Conservation (phyloP, 1,284 basidiomycete genomes). For the Ceratobasidium theobromae region DNA sequence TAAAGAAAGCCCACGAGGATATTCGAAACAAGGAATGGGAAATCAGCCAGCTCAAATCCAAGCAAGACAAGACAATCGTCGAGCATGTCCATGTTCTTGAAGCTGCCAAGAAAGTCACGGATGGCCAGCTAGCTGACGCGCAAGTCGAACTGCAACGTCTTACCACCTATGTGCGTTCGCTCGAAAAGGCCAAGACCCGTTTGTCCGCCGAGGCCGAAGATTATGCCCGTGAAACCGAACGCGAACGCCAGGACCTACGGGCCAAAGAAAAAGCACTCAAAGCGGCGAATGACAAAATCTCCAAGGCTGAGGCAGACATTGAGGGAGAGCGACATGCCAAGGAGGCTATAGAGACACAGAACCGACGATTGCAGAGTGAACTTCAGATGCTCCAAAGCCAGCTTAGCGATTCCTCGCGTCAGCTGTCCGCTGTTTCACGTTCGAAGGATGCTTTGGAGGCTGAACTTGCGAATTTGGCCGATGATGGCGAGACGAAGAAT, state of each 20-base stretch:
- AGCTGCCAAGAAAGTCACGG: constrained; percentile 94
- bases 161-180: constrained; percentile 72
- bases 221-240: constrained; percentile 70
- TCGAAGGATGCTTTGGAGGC: constrained; percentile 68
- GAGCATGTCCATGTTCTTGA: constrained; percentile 98
- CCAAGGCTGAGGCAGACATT: constrained; percentile 57
- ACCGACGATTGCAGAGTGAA: constrained; percentile 60
- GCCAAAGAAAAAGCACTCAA: constrained; percentile 66
- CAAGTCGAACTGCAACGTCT: constrained; percentile 75
- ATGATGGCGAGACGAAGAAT: constrained; percentile 57
- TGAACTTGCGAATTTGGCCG: constrained; percentile 67
- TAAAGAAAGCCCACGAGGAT: constrained; percentile 77
- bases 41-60: constrained; percentile 78
- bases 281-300: constrained; percentile 59
- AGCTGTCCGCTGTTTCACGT: constrained; percentile 54
- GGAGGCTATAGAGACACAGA: constrained; percentile 63
- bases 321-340: constrained; percentile 65
- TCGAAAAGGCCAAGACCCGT: constrained; percentile 78
- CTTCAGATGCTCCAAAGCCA: constrained; percentile 57
- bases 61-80: constrained; percentile 96
- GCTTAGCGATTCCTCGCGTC: constrained; percentile 55
- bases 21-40: constrained; percentile 84
- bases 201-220: constrained; percentile 86
- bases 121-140: constrained; percentile 84
- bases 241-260: constrained; percentile 66